A percentile compares a stretch with the other conserved stretches of the same genome.
Evolutionary conservation across 2,329 filamentous ascomycete genomes (phyloP).

Genomic region (Aulographum hederae): DNA sequence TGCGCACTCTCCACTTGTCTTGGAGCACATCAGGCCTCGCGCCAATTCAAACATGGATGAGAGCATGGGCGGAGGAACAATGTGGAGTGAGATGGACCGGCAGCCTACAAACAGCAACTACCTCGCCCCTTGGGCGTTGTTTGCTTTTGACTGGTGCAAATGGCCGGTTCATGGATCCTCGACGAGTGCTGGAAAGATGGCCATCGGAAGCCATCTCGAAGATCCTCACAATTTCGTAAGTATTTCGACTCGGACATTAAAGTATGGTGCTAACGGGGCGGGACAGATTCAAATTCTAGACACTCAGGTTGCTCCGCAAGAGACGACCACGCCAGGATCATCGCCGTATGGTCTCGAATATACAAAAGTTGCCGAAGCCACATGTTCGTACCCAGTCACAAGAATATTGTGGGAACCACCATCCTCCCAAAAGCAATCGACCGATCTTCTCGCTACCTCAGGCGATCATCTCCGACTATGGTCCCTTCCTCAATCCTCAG

Average conservation of each 20-base stretch:
- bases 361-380: constrained; percentile 84
- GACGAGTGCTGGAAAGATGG: constrained; percentile 53
- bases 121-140: constrained; percentile 83
- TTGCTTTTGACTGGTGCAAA: constrained; percentile 98
- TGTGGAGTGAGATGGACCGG: constrained; percentile 46
- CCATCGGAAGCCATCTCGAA: constrained; percentile 88
- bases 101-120: constrained; percentile 72
- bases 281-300: constrained; percentile 89
- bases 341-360: constrained; percentile 72
- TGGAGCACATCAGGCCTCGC: constrained; percentile 79
- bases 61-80: constrained; percentile 37
- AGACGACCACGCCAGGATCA: constrained; percentile 47
- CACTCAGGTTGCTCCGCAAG: constrained; percentile 56
- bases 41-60: constrained; percentile 69
- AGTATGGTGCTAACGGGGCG: no score
- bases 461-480: constrained; percentile 87
- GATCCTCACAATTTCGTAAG: constrained; percentile 94
- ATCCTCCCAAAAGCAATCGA: constrained; percentile 85
- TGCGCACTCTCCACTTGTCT: constrained; percentile 44
- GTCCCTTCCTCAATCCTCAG: constrained; percentile 56
- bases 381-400: constrained; percentile 93
- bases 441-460: constrained; percentile 84
- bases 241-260: constrained; percentile 5
- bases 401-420: constrained; percentile 91
- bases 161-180: constrained; percentile 58